Percentiles rank a stretch among this genome's conserved stretches.
These are phyloP conservation scores for Emmonsiellopsis sp. DNA, from an alignment of 2,329 filamentous ascomycete genomes.

Conservation along the genomic window DNA sequence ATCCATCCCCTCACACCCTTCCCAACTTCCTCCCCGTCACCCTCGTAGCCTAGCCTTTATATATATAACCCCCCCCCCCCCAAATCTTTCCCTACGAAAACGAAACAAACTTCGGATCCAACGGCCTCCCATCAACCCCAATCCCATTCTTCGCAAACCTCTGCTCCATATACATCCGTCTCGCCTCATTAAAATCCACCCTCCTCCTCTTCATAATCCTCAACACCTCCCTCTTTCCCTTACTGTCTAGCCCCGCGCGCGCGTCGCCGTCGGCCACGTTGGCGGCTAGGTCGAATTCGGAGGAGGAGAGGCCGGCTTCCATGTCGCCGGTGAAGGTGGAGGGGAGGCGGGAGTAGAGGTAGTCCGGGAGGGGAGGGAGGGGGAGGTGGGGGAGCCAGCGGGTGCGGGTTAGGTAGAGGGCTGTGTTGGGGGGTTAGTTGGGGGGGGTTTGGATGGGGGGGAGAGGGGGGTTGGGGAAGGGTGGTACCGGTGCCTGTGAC, in stretches of 20 bases:
- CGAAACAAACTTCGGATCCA: slow-evolving; percentile 91
- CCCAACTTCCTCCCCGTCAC: no score
- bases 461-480: slow-evolving; percentile 12
- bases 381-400: slow-evolving; percentile 67
- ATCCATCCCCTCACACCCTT: no score
- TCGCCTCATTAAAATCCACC: slow-evolving; percentile 83
- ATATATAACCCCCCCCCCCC: not conserved
- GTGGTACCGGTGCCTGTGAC: slow-evolving; percentile 57
- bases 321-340: slow-evolving; percentile 73
- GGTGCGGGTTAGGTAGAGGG: slow-evolving; percentile 69
- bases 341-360: slow-evolving; percentile 70
- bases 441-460: slow-evolving; percentile 5
- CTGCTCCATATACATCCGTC: slow-evolving; percentile 76
- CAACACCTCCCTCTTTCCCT: slow-evolving; percentile 71
- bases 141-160: slow-evolving; percentile 83
- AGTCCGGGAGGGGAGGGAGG: slow-evolving; percentile 53
- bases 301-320: slow-evolving; percentile 75
- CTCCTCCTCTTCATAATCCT: slow-evolving; percentile 81
- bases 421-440: slow-evolving; percentile 28
- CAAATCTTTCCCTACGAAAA: slow-evolving; percentile 52
- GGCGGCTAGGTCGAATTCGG: slow-evolving; percentile 69
- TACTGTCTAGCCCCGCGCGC: slow-evolving; percentile 70
- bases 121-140: slow-evolving; percentile 73
- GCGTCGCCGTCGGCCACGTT: slow-evolving; percentile 75
- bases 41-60: no score